Percentiles rank a stretch among this genome's conserved stretches.
Evolutionary conservation across 345 rosid genomes (phyloP).

Genomic region (Bruguiera parviflora): DNA sequence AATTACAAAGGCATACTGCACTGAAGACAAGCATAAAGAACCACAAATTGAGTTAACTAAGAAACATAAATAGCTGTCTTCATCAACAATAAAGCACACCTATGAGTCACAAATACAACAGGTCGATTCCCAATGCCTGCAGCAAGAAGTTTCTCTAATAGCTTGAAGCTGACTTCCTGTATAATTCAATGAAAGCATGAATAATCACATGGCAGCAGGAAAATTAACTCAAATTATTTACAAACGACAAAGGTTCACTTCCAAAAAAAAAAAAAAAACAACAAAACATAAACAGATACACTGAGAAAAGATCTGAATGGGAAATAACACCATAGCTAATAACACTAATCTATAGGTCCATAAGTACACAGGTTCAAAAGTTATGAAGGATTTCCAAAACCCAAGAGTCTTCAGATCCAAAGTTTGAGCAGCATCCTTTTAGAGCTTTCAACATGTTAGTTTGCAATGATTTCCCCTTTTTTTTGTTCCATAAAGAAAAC

Average conservation of each 20-base stretch:
- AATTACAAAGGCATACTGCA: neutral
- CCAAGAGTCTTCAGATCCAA: constrained; percentile 1
- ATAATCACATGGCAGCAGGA: constrained; percentile 1
- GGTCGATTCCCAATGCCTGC: constrained; percentile 96
- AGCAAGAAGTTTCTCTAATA: constrained; percentile 68
- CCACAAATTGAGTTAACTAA: neutral
- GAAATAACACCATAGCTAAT: too few species aligned
- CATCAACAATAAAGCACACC: constrained; percentile 34
- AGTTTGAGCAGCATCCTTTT: neutral
- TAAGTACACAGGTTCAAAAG: too few species aligned
- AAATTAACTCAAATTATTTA: neutral
- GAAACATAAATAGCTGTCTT: neutral
- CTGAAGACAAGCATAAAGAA: neutral
- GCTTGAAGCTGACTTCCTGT: constrained; percentile 90
- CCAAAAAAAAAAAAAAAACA: neutral
- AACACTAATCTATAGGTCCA: too few species aligned
- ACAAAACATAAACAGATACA: neutral
- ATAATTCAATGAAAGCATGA: constrained; percentile 15
- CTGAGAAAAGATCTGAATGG: too few species aligned
- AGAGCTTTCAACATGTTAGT: neutral
- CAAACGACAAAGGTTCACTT: neutral
- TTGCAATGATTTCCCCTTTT: neutral
- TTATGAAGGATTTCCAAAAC: neutral
- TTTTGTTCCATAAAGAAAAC: too few species aligned
- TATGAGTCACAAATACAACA: constrained; percentile 98